Percentiles rank a stretch among this genome's conserved stretches.
These are phyloP conservation scores for Leptosphaerulina australis DNA, from an alignment of 2,329 filamentous ascomycete species.

Conservation along the genomic window DNA sequence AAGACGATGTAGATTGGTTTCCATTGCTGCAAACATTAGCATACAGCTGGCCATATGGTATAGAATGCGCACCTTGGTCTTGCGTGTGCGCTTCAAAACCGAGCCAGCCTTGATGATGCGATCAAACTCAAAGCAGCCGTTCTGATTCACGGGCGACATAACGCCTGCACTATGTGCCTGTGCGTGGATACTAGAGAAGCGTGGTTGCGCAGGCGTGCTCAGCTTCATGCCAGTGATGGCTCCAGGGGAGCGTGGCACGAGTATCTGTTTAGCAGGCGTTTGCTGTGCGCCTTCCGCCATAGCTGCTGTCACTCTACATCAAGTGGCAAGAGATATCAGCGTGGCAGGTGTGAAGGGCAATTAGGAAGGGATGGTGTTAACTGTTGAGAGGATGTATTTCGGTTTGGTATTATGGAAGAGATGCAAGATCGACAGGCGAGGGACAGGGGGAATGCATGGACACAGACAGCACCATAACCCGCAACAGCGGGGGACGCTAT, in stretches of 20 bases:
- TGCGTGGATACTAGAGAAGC: constrained; percentile 26
- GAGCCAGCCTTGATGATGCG: constrained; percentile 88
- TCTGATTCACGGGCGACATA: constrained; percentile 87
- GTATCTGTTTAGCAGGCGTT: constrained; percentile 31
- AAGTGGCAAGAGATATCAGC: constrained; percentile 6
- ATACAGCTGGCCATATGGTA: background rate
- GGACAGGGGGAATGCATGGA: constrained; percentile 33
- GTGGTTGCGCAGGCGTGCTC: constrained; percentile 32
- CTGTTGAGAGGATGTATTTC: constrained; percentile 9
- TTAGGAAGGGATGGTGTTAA: constrained; percentile 10
- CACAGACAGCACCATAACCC: background rate
- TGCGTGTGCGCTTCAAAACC: constrained; percentile 86
- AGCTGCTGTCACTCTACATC: constrained; percentile 27
- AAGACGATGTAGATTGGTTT: constrained; percentile 88
- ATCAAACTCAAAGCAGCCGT: constrained; percentile 95
- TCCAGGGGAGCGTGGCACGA: constrained; percentile 22
- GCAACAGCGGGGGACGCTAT: constrained; percentile 2
- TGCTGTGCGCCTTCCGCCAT: constrained; percentile 35
- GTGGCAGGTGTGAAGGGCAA: constrained; percentile 2
- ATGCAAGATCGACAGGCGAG: constrained; percentile 29
- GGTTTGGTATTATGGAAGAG: constrained; percentile 11
- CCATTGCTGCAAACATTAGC: constrained; percentile 70
- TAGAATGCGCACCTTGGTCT: constrained; percentile 73
- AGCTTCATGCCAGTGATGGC: constrained; percentile 33
- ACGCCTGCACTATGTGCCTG: constrained; percentile 55